Evolutionary conservation across 2,329 filamentous ascomycete species (phyloP), one percentile per base, ranked within the genome.

Genomic region (Beauveria rudraprayagi): DNA sequence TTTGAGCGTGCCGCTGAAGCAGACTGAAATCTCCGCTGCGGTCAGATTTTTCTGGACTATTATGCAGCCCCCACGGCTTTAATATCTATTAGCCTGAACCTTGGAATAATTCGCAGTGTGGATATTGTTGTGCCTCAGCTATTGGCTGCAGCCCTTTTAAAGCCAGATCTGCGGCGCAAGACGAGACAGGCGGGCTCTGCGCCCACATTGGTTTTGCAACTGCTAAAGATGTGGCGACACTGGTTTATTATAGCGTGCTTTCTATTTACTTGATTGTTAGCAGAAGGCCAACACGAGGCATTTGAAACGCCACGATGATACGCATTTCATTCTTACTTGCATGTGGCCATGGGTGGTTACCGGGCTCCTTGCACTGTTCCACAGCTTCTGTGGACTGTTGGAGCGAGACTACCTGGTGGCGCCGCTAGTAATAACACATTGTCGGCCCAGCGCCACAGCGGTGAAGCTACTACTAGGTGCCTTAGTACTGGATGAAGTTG

Each of bases 401-500:
- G 40, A 58, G 37, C 46, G 34, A 58, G 46, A 51, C 51, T 58
- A 43, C 44, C 28, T 43, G 44, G 56, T 57, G 19, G 55, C 43
- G 46, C 46, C 56, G 46, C 46, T 58, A 51, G 37, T 22, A 17
- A n/a, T 43, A 17, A 43, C 22, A 53, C 53, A 53, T 53, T 53
- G 48, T 26, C 28, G 24, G 24, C 10, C 48, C 41, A 60, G 48
- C 50, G 50, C 48, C 37, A 40, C 56, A 59, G 53, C 40, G 40
- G 48, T 40, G 41, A 60, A 46, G 57, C 48, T 60, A 14, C 34
- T 14, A 22, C 22, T 22, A 22, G 22, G 22, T 22, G 3, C 22
- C 22, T 22, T 22, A 4, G 30, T 14, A 37, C 5, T 16, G 34
- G 34, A 37, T 14, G 53, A 48, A 53, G 40, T 28, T 30, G 26